These are phyloP conservation scores for Gossypium sturtianum DNA, from an alignment of 345 rosid species.

Conservation along the genomic window DNA sequence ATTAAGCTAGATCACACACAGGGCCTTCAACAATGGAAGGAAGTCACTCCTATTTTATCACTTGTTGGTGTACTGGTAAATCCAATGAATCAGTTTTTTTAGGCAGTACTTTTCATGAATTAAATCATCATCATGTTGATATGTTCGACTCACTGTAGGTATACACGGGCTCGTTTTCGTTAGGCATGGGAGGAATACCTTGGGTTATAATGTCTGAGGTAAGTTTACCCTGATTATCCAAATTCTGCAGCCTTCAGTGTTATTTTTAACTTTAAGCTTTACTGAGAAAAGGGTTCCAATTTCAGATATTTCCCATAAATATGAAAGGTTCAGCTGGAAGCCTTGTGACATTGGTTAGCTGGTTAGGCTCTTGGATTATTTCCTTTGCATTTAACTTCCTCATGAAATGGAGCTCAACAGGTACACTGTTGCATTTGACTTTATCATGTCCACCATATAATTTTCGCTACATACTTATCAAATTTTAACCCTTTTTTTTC, in stretches of 20 bases:
- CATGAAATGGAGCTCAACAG: conserved; percentile 45
- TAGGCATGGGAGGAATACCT: conserved; percentile 77
- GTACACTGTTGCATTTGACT: conserved; percentile 7
- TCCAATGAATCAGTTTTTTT: not conserved
- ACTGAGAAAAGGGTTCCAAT: conserved; percentile 1
- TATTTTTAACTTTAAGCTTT: not conserved
- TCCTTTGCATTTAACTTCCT: conserved; percentile 64
- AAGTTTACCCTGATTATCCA: not conserved
- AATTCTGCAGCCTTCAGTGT: not conserved
- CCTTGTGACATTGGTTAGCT: conserved; percentile 67
- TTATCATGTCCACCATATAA: not conserved
- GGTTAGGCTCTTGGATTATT: conserved; percentile 78
- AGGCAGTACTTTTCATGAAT: not conserved
- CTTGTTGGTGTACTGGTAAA: conserved; percentile 53
- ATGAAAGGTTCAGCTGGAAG: conserved; percentile 84
- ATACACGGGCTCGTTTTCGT: conserved; percentile 38
- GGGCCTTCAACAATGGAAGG: conserved; percentile 42
- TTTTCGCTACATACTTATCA: not conserved
- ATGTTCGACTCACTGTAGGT: conserved; percentile 21
- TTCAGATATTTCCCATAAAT: conserved; percentile 76
- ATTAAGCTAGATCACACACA: conserved; percentile 16
- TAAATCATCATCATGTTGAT: not conserved
- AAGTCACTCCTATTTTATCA: conserved; percentile 38
- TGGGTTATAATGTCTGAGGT: conserved; percentile 90
- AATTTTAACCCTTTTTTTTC: not conserved